Conservation (phyloP, 2,329 filamentous ascomycete genomes). For the Trichothecium sympodiale region DNA sequence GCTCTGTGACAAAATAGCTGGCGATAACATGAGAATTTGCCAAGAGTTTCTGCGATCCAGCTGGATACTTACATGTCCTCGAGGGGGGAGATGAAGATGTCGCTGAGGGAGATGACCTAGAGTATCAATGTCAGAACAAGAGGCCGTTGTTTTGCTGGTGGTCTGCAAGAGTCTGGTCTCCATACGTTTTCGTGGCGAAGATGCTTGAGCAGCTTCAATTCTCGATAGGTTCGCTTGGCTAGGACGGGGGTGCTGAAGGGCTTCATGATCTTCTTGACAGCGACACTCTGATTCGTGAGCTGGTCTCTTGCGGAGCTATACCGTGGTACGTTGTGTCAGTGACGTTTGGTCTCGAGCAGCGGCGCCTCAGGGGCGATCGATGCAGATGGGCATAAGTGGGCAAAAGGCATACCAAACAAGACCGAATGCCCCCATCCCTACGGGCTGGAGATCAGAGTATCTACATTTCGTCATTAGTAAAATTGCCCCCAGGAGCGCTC, state of each 20-base stretch:
- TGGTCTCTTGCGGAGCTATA: conserved; percentile 89
- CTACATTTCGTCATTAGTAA: conserved; percentile 32
- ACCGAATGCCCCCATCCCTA: conserved; percentile 98
- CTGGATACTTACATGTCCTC: conserved; percentile 75
- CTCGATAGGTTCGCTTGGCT: conserved; percentile 93
- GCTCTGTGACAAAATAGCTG: conserved; percentile 96
- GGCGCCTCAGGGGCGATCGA: background rate
- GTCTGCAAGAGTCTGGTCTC: conserved; percentile 4
- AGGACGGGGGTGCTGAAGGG: conserved; percentile 98
- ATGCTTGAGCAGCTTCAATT: conserved; percentile 95
- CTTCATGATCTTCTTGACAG: conserved; percentile 99
- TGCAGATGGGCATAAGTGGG: background rate
- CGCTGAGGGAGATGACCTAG: conserved; percentile 92
- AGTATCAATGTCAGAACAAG: conserved; percentile 1
- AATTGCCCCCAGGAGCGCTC: background rate
- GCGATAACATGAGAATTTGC: conserved; percentile 3
- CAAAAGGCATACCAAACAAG: conserved; percentile 70
- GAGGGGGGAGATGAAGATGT: conserved; percentile 98
- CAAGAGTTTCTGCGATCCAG: conserved; percentile 1
- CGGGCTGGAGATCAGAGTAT: conserved; percentile 95
- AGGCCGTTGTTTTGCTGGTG: background rate
- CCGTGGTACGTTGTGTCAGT: background rate
- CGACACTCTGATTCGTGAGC: conserved; percentile 91
- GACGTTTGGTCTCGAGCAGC: background rate
- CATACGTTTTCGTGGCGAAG: conserved; percentile 88